phyloP scores from a whole-genome alignment of 1,284 basidiomycete genomes.

The Ceratobasidium sp. region DNA sequence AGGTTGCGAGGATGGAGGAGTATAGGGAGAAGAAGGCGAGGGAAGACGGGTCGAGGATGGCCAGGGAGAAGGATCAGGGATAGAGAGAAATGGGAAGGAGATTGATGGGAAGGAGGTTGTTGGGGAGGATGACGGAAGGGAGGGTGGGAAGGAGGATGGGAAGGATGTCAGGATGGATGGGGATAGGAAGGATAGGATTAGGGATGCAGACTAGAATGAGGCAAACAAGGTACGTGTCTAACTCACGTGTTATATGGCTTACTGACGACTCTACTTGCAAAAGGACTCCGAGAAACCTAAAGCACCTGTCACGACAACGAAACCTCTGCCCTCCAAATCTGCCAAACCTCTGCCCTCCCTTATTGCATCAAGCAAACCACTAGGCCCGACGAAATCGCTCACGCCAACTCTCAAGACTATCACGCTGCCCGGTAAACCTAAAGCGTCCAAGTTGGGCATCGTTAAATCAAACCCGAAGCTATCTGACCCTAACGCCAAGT shows the following conservation, averaged over 20 bases:
- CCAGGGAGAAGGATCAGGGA: neutral
- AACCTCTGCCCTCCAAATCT: neutral
- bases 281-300: neutral
- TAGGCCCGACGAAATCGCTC: slow-evolving; percentile 11
- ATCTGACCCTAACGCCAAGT: neutral
- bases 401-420: slow-evolving; percentile 30
- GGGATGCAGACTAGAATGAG: neutral
- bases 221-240: neutral
- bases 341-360: slow-evolving; percentile 4
- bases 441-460: neutral
- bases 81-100: neutral
- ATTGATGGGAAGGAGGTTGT: neutral
- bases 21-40: no score
- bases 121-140: no score
- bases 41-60: no score
- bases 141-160: slow-evolving; percentile 20
- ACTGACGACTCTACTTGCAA: neutral
- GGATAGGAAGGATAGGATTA: neutral
- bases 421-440: neutral
- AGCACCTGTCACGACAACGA: neutral
- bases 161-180: slow-evolving; percentile 12
- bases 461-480: neutral
- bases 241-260: neutral
- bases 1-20: neutral
- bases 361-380: neutral